Conservation (phyloP, 805 yeast genomes). For the Metschnikowia matae region DNA sequence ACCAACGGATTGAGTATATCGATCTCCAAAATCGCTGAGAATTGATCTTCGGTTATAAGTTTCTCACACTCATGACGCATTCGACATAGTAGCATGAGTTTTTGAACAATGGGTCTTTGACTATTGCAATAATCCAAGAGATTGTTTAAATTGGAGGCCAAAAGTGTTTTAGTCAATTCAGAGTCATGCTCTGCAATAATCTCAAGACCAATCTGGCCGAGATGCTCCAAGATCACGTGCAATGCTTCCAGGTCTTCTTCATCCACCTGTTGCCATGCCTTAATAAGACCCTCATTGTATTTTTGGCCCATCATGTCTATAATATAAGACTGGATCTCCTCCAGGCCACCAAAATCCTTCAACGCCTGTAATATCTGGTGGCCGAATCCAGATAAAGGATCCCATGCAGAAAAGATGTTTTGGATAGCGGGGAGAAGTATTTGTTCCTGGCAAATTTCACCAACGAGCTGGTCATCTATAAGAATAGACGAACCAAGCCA, state of each 20-base stretch:
- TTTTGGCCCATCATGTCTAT: constrained; percentile 5
- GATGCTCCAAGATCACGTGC: not conserved
- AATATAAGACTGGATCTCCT: not conserved
- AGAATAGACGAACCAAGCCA: constrained; percentile 16
- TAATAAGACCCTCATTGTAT: not conserved
- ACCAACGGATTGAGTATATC: constrained; percentile 35
- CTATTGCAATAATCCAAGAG: not conserved
- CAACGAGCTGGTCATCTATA: constrained; percentile 10
- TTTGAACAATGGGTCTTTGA: not conserved
- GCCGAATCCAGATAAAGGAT: constrained; percentile 5
- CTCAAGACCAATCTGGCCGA: not conserved
- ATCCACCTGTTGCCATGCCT: not conserved
- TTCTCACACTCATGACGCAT: not conserved
- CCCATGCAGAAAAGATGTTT: constrained; percentile 3
- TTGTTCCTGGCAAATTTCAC: constrained; percentile 5
- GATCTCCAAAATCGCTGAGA: constrained; percentile 24
- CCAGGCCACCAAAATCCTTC: constrained; percentile 4
- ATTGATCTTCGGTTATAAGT: constrained; percentile 6
- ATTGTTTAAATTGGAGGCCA: not conserved
- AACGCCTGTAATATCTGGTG: constrained; percentile 6
- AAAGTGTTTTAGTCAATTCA: not conserved
- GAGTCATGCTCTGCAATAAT: not conserved
- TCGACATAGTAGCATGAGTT: not conserved
- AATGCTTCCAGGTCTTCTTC: not conserved
- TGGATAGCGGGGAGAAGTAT: constrained; percentile 7